Base-by-base conservation (phyloP, 2,329 filamentous ascomycete species). In the Dryadomyces sulphureus region DNA sequence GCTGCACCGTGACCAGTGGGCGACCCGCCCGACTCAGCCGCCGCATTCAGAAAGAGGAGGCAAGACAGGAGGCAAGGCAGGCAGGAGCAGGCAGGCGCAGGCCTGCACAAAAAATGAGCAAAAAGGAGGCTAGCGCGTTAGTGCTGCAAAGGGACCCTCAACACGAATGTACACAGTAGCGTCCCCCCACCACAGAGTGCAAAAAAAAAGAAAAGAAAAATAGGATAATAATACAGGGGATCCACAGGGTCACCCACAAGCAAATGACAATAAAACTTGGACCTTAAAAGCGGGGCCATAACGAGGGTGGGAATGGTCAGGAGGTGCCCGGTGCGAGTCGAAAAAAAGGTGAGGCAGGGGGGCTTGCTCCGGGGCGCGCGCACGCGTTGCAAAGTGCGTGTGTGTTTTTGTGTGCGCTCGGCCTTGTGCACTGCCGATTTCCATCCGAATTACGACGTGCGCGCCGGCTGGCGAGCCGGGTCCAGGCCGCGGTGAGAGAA, bases 61-160 rank as follows among this genome's bases (percentile, higher is more conserved):
- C 25, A 32, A 32, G 27, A 32, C 11, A 32, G n/a, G n/a, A n/a
- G n/a, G n/a, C n/a, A n/a, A n/a, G n/a, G n/a, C n/a, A n/a, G n/a
- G n/a, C n/a, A n/a, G n/a, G n/a, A 43, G 36, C 16, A 39, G 22
- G 22, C 39, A 53, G n/a, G 21, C 49, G 14, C 24, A 38, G 41
- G 39, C 38, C 41, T 41, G 40, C 34, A 48, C 21, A 25, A 19
- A 21, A 44, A 44, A 50, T 38, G 38, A 50, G 48, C 25, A 25
- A 46, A 52, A 49, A 19, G 34, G 49, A n/a, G 48, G 49, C 49
- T 52, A 52, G 50, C 41, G 30, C 12, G 11, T 22, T 52, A 52
- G 50, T 46, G 48, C 34, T 48, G 45, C 36, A 50, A 50, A 51
- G 44, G 48, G 36, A 14, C 7, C 34, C 48, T 49, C 50, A 52